Evolutionary conservation across 306 rosid species (phyloP).

Genomic region (Chamaecrista fasciculata): DNA sequence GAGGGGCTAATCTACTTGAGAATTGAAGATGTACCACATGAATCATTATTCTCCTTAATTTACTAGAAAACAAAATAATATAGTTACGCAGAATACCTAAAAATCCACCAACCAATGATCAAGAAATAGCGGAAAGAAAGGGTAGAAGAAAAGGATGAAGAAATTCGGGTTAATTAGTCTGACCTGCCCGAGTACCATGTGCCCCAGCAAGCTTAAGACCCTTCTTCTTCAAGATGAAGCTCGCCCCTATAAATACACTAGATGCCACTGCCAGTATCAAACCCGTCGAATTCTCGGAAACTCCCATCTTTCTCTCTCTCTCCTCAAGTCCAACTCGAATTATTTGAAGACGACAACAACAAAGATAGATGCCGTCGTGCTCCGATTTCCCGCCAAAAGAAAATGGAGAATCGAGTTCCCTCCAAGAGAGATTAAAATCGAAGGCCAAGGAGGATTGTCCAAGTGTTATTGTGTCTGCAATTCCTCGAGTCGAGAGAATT

Average conservation of each 20-base stretch:
- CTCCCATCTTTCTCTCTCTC: conserved; percentile 41
- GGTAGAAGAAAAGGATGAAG: neutral
- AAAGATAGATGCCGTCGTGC: neutral
- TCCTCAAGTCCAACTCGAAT: conserved; percentile 2
- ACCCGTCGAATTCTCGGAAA: conserved; percentile 70
- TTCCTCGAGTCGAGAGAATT: neutral
- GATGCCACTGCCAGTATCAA: conserved; percentile 73
- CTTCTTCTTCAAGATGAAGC: conserved; percentile 93
- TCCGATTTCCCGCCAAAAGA: conserved; percentile 38
- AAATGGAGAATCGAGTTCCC: conserved; percentile 14
- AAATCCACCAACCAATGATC: neutral
- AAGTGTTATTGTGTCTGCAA: neutral
- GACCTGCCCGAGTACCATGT: conserved; percentile 83
- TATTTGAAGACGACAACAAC: neutral
- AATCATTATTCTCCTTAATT: neutral
- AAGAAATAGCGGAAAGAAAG: neutral
- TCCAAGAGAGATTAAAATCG: neutral
- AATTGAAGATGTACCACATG: neutral
- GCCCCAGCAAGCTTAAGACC: conserved; percentile 88
- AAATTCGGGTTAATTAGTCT: neutral
- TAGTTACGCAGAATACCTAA: neutral
- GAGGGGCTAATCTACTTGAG: neutral
- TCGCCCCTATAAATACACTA: conserved; percentile 80
- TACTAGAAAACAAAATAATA: no score
- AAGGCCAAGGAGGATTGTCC: neutral